Base-by-base conservation (phyloP, 2,329 filamentous ascomycete species). In the Colletotrichum viniferum region DNA sequence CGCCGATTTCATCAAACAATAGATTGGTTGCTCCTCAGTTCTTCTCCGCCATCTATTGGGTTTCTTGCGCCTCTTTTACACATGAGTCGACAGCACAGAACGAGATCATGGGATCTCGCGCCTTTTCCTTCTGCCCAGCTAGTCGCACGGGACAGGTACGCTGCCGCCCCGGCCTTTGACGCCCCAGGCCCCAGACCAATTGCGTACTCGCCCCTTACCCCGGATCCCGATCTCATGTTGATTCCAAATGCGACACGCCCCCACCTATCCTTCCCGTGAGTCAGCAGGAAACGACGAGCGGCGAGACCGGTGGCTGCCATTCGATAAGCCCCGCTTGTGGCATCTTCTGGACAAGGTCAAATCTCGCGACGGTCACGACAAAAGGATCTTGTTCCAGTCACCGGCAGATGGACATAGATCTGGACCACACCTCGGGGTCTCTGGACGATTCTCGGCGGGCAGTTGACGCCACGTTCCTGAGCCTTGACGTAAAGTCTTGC, bases 401-500 rank as follows among this genome's bases (percentile, higher is more conserved):
- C 34, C 56, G 34, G 63, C 48, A 66, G 38, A 66, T 64, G 69
- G 32, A 52, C 34, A 34, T 18, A 26, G 56, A 21, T 21, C 26
- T 38, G 32, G 30, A 32, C 6, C 12, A 30, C 34, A 21, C 43
- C 56, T 32, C 13, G 69, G 69, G 56, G 56, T 52, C 34, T 43
- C n/a, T 32, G 14, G 7, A 52, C 21, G 34, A 32, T 26, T 28
- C 26, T 58, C 21, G 48, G 62, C 69, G 62, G 63, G 28, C 26
- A 68, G 43, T 52, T 36, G 43, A 52, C 73, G 69, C 73, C 69
- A 75, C 58, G 73, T 75, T 75, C 73, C 73, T 75, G 73, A 38
- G 58, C 62, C 60, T 73, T 64, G 73, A 75, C 63, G 63, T 64
- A 64, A 68, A 73, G 63, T 64, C 69, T 68, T 36, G 48, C 14